Evolutionary conservation across 441 rosid species (phyloP).

Genomic region (Erodium texanum): DNA sequence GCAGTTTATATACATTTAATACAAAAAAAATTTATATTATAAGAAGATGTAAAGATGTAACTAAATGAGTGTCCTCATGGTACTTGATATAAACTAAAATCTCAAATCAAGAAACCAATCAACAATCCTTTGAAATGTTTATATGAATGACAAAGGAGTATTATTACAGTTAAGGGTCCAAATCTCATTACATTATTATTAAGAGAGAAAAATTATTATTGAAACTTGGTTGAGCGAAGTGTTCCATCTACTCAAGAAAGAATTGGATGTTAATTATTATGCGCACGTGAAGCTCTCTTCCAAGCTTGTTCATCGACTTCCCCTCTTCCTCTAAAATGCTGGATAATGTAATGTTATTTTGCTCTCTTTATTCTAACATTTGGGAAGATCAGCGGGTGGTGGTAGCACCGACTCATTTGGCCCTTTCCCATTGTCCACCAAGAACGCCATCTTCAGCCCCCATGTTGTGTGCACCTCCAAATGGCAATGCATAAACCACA

Average conservation of each 20-base stretch:
- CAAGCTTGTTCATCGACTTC: neutral
- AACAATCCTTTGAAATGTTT: too few relatives aligned
- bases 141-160: too few relatives aligned
- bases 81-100: too few relatives aligned
- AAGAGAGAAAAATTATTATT: too few relatives aligned
- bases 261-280: neutral
- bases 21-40: too few relatives aligned
- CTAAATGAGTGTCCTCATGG: too few relatives aligned
- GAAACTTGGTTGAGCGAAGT: neutral
- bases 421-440: conserved; percentile 45
- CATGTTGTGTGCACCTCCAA: conserved; percentile 55
- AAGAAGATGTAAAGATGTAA: too few relatives aligned
- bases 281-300: too few relatives aligned
- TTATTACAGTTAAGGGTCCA: too few relatives aligned
- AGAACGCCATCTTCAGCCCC: conserved; percentile 50
- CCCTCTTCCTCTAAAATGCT: neutral
- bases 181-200: too few relatives aligned
- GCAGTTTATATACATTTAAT: too few relatives aligned
- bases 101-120: too few relatives aligned
- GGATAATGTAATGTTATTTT: neutral
- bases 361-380: conserved; percentile 26
- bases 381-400: conserved; percentile 49
- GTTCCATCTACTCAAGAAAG: neutral
- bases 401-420: conserved; percentile 35
- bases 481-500: conserved; percentile 57